Evolutionary conservation across 306 rosid genomes (phyloP).

Genomic region (Dryas octopetala): DNA sequence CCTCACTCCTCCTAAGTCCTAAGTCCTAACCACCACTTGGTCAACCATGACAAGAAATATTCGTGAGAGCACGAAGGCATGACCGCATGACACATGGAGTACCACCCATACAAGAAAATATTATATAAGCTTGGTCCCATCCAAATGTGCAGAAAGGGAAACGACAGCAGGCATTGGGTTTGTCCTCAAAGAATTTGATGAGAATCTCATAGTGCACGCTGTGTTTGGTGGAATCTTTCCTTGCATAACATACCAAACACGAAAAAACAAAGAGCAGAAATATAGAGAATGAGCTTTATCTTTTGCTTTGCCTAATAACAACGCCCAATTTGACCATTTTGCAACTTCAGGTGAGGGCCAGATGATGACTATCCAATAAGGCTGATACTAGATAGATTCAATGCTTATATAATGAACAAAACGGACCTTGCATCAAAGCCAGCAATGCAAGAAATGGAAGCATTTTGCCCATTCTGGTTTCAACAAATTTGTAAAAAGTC

Average conservation of each 20-base stretch:
- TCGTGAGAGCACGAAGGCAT: conserved; percentile 38
- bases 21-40: conserved; percentile 14
- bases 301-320: not conserved
- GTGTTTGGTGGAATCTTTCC: conserved; percentile 14
- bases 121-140: not conserved
- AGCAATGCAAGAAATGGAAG: not conserved
- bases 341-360: not conserved
- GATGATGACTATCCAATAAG: not conserved
- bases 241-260: not conserved
- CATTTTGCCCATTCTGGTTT: too few relatives aligned
- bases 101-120: not conserved
- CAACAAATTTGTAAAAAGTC: too few relatives aligned
- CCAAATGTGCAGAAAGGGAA: not conserved
- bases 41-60: conserved; percentile 14
- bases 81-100: conserved; percentile 37
- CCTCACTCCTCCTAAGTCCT: conserved; percentile 18
- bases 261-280: not conserved
- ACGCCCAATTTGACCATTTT: not conserved
- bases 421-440: not conserved
- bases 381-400: too few relatives aligned
- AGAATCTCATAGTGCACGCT: conserved; percentile 24
- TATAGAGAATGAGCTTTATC: not conserved
- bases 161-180: conserved; percentile 8
- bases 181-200: not conserved
- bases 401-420: not conserved